Percentiles rank a stretch among this genome's conserved stretches.
Conservation (phyloP, 148 eudicot genomes). For the Chenopodium berlandieri region DNA sequence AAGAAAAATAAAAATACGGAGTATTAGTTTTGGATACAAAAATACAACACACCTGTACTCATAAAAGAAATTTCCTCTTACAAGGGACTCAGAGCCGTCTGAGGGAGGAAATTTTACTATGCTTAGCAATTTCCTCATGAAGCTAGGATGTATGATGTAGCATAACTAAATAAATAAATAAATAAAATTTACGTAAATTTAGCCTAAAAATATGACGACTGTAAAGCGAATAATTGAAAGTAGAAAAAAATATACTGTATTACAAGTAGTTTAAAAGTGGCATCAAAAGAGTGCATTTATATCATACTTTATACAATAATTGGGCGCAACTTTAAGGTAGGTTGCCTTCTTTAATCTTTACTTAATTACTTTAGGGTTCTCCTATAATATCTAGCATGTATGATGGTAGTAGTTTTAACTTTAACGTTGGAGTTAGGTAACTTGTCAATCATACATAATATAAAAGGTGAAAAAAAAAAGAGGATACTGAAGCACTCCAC, state of each 20-base stretch:
- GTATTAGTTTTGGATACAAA: no score
- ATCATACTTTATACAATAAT: constrained; percentile 14
- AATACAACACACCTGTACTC: no score
- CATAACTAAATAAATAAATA: no score
- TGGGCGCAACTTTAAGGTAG: constrained; percentile 27
- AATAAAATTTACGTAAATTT: neutral
- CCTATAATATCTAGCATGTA: constrained; percentile 8
- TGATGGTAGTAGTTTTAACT: constrained; percentile 31
- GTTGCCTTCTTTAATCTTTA: constrained; percentile 7
- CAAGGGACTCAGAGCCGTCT: no score
- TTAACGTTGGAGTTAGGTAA: constrained; percentile 27
- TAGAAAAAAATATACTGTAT: neutral
- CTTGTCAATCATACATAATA: constrained; percentile 25
- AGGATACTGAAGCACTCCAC: neutral
- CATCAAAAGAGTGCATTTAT: neutral
- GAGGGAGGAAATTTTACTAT: no score
- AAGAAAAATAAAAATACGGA: no score
- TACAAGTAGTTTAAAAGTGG: neutral
- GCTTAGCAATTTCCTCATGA: no score
- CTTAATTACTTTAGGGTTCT: constrained; percentile 7
- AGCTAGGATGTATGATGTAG: no score
- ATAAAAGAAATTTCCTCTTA: no score
- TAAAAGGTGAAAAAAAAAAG: neutral
- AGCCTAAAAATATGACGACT: neutral
- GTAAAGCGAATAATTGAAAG: neutral